These are phyloP conservation scores for Nemania sp. DNA, from an alignment of 2,329 filamentous ascomycete genomes.

Conservation along the genomic window DNA sequence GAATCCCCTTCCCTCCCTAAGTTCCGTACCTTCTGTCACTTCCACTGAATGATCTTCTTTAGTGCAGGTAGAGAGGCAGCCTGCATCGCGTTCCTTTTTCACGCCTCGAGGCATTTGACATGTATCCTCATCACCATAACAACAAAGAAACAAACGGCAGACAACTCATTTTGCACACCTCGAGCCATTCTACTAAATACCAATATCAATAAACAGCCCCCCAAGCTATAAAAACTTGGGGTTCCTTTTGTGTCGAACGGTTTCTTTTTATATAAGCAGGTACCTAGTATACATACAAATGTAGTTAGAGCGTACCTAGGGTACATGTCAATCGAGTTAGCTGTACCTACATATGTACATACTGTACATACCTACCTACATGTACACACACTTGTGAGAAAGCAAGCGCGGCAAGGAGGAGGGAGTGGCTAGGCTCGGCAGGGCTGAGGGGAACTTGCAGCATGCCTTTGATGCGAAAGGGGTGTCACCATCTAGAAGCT, in stretches of 20 bases:
- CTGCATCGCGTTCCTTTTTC: background rate
- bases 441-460: slow-evolving; percentile 26
- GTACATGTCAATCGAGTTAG: background rate
- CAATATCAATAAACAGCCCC: background rate
- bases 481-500: slow-evolving; percentile 15
- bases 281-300: background rate
- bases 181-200: background rate
- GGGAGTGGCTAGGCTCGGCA: slow-evolving; percentile 8
- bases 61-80: background rate
- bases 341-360: background rate
- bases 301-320: background rate
- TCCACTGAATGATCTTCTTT: too few relatives aligned
- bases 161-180: background rate
- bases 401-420: background rate
- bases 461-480: slow-evolving; percentile 1
- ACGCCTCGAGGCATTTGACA: background rate
- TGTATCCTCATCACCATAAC: background rate
- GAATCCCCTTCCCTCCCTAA: slow-evolving; percentile 3
- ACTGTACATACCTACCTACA: too few relatives aligned
- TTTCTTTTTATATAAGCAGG: background rate
- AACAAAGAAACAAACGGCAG: background rate
- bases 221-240: background rate
- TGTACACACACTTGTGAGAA: background rate
- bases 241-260: background rate
- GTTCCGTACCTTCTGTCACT: background rate